Evolutionary conservation across 2,329 filamentous ascomycete species (phyloP).

Genomic region (Epicoccum sorghinum): DNA sequence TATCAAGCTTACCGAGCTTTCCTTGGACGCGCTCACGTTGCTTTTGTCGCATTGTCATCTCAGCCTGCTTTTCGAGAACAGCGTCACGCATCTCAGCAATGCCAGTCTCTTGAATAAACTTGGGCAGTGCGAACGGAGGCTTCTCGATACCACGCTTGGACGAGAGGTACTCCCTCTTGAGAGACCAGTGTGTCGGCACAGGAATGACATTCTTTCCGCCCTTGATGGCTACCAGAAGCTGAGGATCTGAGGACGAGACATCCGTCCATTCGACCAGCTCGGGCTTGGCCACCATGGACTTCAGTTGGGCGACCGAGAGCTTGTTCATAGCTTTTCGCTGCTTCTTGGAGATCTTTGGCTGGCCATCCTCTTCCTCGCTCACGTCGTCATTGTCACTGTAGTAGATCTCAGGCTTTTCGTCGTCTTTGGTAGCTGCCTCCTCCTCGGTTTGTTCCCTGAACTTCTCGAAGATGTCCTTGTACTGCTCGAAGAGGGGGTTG

Average conservation of each 20-base stretch:
- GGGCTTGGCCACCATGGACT: constrained; percentile 86
- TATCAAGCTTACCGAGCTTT: constrained; percentile 96
- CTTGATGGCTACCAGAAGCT: constrained; percentile 91
- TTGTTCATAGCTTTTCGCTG: constrained; percentile 91
- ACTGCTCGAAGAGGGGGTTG: constrained; percentile 82
- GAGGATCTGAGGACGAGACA: constrained; percentile 86
- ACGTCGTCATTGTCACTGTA: constrained; percentile 85
- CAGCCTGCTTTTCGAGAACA: constrained; percentile 91
- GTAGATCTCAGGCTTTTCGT: constrained; percentile 83
- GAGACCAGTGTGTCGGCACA: constrained; percentile 89
- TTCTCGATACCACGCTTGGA: constrained; percentile 98
- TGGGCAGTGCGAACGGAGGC: constrained; percentile 86
- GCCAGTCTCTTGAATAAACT: constrained; percentile 96
- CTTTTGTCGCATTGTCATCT: constrained; percentile 91
- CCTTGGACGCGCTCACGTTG: constrained; percentile 92
- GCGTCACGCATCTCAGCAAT: constrained; percentile 98
- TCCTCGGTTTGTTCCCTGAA: constrained; percentile 67
- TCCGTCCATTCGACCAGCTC: constrained; percentile 99
- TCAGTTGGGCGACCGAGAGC: constrained; percentile 92
- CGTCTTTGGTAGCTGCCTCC: constrained; percentile 57
- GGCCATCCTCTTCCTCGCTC: constrained; percentile 75
- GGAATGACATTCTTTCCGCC: constrained; percentile 94
- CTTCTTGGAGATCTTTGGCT: constrained; percentile 86
- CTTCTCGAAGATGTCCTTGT: constrained; percentile 79
- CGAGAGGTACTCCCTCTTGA: constrained; percentile 96